phyloP scores from a whole-genome alignment of 192 early-diverging fungal genomes.

The Coemansia sp. region DNA sequence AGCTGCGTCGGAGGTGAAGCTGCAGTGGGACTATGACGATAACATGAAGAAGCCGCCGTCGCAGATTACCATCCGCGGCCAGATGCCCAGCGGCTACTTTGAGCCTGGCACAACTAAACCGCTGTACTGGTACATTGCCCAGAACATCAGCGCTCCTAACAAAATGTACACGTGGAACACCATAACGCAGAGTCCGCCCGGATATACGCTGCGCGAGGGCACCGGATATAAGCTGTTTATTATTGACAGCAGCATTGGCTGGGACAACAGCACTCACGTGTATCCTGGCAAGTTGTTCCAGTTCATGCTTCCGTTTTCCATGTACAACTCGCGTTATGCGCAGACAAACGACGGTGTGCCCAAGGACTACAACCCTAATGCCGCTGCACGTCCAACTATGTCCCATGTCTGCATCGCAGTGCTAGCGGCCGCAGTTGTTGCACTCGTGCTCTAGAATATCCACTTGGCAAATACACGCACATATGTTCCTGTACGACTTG shows the following conservation, averaged over 20 bases:
- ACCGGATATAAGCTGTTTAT: constrained; percentile 53
- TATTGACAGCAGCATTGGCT: constrained; percentile 51
- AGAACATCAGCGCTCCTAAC: constrained; percentile 36
- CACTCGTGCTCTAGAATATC: neutral
- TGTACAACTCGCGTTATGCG: constrained; percentile 56
- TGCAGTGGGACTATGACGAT: constrained; percentile 50
- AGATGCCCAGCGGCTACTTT: constrained; percentile 43
- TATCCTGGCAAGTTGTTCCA: constrained; percentile 51
- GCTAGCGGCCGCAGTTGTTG: neutral
- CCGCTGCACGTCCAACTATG: constrained; percentile 23
- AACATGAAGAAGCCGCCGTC: constrained; percentile 53
- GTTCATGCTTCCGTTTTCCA: constrained; percentile 55
- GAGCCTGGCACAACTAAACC: constrained; percentile 53
- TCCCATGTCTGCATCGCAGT: neutral
- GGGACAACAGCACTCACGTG: constrained; percentile 53
- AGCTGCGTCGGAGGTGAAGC: constrained; percentile 42
- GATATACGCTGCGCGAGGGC: constrained; percentile 48
- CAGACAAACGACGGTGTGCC: constrained; percentile 55
- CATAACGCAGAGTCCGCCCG: constrained; percentile 51
- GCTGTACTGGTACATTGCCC: constrained; percentile 54
- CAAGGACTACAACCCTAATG: constrained; percentile 52
- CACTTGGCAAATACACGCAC: neutral
- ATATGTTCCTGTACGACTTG: neutral
- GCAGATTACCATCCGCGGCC: constrained; percentile 44
- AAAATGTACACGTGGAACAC: constrained; percentile 53